Evolutionary conservation across 1,284 basidiomycete genomes (phyloP).

Genomic region (Chalciporus sp.): DNA sequence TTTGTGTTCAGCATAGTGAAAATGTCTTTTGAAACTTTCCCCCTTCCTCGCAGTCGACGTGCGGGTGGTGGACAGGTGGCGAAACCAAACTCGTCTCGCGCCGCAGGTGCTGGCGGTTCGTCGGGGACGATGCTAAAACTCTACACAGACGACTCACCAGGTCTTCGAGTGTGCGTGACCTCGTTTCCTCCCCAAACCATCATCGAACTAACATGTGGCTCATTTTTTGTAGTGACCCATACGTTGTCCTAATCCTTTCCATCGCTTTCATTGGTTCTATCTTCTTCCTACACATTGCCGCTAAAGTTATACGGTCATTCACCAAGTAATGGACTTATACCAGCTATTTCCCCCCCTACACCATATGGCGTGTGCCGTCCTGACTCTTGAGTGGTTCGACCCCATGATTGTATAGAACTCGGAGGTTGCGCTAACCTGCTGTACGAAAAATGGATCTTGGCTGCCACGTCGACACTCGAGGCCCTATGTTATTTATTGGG

Average conservation of each 20-base stretch:
- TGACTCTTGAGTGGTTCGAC: not conserved
- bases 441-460: conserved; percentile 2
- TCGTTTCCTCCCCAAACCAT: not conserved
- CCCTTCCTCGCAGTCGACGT: conserved; percentile 68
- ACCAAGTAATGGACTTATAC: conserved; percentile 54
- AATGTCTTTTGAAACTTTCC: not conserved
- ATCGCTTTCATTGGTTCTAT: conserved; percentile 98
- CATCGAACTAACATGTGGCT: conserved; percentile 5
- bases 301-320: conserved; percentile 91
- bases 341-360: not conserved
- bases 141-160: conserved; percentile 97
- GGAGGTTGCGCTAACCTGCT: not conserved
- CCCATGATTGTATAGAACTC: not conserved
- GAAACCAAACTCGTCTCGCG: conserved; percentile 86
- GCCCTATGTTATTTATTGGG: not conserved
- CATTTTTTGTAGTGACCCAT: conserved; percentile 76
- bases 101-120: conserved; percentile 95
- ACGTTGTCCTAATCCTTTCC: conserved; percentile 95
- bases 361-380: not conserved
- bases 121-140: conserved; percentile 98
- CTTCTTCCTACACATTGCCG: conserved; percentile 98
- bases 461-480: not conserved
- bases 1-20: not conserved
- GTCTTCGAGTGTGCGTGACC: conserved; percentile 87
- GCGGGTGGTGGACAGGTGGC: conserved; percentile 68